Evolutionary conservation across 768 basidiomycete species (phyloP), one percentile per base, ranked within the genome.

Genomic region (Lactarius trivialis): DNA sequence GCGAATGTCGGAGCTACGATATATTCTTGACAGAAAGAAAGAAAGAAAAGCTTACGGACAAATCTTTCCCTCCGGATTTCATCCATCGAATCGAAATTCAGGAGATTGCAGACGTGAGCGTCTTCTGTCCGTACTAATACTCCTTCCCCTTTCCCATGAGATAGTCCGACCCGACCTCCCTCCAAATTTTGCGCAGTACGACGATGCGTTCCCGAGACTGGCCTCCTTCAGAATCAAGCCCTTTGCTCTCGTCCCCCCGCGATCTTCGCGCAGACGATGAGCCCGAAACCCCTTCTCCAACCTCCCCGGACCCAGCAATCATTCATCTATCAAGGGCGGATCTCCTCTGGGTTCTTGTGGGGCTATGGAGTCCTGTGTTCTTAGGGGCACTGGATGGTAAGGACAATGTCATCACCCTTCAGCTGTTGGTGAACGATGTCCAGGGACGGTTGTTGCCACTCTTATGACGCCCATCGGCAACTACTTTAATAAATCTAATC

Each of bases 381-480:
- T 76, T 94, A 58, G 89, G 88, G 69, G 90, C 92, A 48, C 81
- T 94, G 69, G 91, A 93, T 71, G 91, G 91, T 88, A 71, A 60
- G 78, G 26, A 9, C 50, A 37, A 14, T 30, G 9, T 28, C 11
- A 49, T 26, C 34, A n/a, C 33, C 24, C 32, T 52, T 26, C 24
- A 24, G 48, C 60, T 53, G 54, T 56, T 43, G 57, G 30, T 61
- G 5, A 41, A 60, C 49, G 5, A 5, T 52, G 52, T 32, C 30
- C 67, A 88, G 89, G 89, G 67, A 93, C 91, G 5, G 86, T 93
- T 68, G 91, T 93, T 63, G 92, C 91, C 30, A 94, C 92, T 2
- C 80, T 94, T 55, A 76, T 91, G 61, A 83, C 87, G 45, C 88
- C 91, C 60, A 93, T 94, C 66, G 92, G 91, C 57, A 91, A 88